Evolutionary conservation across 768 basidiomycete genomes (phyloP).

Genomic region (Tubosaeta sp.): DNA sequence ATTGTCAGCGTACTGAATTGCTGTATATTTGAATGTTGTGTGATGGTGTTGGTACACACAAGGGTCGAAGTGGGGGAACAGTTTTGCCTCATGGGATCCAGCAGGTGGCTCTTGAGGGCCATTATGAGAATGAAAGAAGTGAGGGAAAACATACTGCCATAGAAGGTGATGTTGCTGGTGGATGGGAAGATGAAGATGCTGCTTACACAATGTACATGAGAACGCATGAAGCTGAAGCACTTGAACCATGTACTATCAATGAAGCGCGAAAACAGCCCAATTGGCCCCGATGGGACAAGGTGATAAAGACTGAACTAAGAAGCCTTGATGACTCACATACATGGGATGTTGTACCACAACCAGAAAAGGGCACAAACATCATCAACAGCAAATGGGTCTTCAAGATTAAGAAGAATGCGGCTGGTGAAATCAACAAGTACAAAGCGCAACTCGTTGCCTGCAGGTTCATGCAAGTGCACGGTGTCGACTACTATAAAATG

Average conservation of each 20-base stretch:
- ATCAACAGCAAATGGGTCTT: conserved; percentile 6
- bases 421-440: background rate
- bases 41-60: background rate
- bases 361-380: background rate
- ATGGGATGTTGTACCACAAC: background rate
- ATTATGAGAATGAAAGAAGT: background rate
- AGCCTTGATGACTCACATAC: background rate
- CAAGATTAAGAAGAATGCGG: background rate
- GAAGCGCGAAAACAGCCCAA: background rate
- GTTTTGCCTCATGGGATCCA: background rate
- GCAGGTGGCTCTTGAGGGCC: background rate
- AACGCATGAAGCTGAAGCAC: background rate
- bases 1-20: background rate
- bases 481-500: conserved; percentile 1
- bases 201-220: background rate
- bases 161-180: background rate
- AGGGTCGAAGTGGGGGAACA: background rate
- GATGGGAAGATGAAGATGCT: background rate
- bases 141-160: background rate
- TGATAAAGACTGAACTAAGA: background rate
- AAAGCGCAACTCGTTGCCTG: background rate
- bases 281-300: background rate
- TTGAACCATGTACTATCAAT: background rate
- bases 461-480: background rate
- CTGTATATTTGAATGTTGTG: background rate